Evolutionary conservation across 2,329 filamentous ascomycete species (phyloP), one percentile per base, ranked within the genome.

Genomic region (Aspergillus clavatus): DNA sequence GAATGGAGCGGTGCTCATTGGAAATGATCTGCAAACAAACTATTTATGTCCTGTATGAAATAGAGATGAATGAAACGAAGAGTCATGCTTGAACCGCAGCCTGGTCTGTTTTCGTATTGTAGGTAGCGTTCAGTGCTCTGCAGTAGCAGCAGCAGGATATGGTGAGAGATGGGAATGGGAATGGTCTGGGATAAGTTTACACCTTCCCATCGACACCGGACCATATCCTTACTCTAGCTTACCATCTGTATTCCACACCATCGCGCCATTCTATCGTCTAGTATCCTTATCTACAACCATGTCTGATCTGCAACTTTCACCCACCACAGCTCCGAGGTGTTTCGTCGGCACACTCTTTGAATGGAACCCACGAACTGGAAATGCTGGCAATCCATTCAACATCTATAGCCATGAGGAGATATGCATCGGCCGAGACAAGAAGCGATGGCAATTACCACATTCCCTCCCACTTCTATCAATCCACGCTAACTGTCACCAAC

Each of bases 391-490:
- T 2, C 50, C 49, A 1, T 41, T 54, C 7, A 38, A 50, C 12
- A 57, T 71, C 33, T 59, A 58, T 42, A 58, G 61, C 18, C 51
- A 58, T 22, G 47, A 60, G n/a, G 62, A 69, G 31, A 46, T 70
- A 14, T 57, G 65, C 16, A 52, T 71, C 28, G 69, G 69, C 5
- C 54, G 69, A 45, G 61, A 70, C 42, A 21, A 19, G 11, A 58
- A 42, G 14, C 54, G 29, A 42, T 71, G 69, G 69, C 68, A n/a
- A n/a, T n/a, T n/a, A n/a, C n/a, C n/a, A 50, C 3, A 21, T 40
- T 31, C 14, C 11, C 19, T 18, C 8, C 27, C n/a, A 3, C 1
- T 21, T 11, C 31, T 24, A 22, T 31, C 3, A 19, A 29, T 11
- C 46, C 19, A 27, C 39, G 45, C 46, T 54, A 54, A 51, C n/a